phyloP scores from a whole-genome alignment of 306 rosid genomes.

The Cyamopsis tetragonoloba region DNA sequence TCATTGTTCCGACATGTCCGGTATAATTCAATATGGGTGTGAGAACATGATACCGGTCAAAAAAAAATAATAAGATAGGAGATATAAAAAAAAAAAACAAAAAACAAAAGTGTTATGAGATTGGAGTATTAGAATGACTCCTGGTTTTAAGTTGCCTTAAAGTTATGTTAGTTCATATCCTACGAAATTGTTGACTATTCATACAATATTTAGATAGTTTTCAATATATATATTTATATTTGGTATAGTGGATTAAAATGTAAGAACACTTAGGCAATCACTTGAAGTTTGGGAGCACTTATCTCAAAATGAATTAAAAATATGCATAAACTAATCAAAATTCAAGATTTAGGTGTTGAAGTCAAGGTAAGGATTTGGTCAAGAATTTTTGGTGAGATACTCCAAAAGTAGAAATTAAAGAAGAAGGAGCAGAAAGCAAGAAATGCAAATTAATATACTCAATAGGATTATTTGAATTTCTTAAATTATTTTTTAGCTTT shows the following conservation, averaged over 20 bases:
- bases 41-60: too few relatives aligned
- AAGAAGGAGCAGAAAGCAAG: neutral
- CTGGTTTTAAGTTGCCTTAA: neutral
- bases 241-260: neutral
- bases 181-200: neutral
- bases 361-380: neutral
- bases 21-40: too few relatives aligned
- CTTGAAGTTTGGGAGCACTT: neutral
- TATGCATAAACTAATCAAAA: neutral
- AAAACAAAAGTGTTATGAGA: too few relatives aligned
- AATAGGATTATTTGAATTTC: too few relatives aligned
- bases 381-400: neutral
- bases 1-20: too few relatives aligned
- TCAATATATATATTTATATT: neutral
- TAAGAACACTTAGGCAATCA: neutral
- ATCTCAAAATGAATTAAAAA: neutral
- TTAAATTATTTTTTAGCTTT: too few relatives aligned
- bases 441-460: neutral
- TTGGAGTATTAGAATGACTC: too few relatives aligned
- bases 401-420: neutral
- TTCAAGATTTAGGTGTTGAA: neutral
- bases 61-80: too few relatives aligned
- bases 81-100: too few relatives aligned
- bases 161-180: neutral
- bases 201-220: neutral